These are phyloP conservation scores for Aspergillus heteromorphus DNA, from an alignment of 495 filamentous ascomycete genomes.

Conservation along the genomic window DNA sequence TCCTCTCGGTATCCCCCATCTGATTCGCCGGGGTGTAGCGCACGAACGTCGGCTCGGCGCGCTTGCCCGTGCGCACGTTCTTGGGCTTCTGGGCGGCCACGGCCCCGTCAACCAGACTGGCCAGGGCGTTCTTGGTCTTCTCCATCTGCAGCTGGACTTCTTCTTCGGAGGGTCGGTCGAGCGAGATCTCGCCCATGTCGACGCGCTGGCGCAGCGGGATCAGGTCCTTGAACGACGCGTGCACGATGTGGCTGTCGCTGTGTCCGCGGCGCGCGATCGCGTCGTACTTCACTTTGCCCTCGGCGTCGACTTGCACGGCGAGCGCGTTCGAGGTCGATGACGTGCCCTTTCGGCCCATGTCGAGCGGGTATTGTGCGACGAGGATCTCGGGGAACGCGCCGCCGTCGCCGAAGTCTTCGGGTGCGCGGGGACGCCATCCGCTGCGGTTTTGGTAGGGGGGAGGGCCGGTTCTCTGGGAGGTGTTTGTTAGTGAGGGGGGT, in stretches of 20 bases:
- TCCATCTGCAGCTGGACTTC: constrained; percentile 77
- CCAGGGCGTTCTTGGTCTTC: constrained; percentile 80
- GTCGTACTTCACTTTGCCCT: constrained; percentile 94
- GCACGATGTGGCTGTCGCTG: constrained; percentile 73
- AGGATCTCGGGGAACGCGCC: constrained; percentile 94
- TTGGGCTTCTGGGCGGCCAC: constrained; percentile 93
- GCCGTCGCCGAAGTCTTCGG: constrained; percentile 93
- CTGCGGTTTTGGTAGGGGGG: constrained; percentile 79
- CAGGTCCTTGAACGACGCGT: constrained; percentile 93
- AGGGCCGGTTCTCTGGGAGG: constrained; percentile 66
- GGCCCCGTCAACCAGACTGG: constrained; percentile 74
- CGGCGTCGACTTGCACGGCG: constrained; percentile 80
- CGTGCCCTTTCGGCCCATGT: constrained; percentile 78
- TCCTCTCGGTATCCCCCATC: constrained; percentile 85
- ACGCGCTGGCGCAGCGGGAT: constrained; percentile 92
- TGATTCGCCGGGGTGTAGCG: constrained; percentile 93
- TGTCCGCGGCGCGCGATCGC: constrained; percentile 92
- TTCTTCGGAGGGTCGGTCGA: constrained; percentile 81
- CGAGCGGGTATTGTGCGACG: constrained; percentile 90
- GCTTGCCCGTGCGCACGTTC: constrained; percentile 71
- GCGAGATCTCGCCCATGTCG: constrained; percentile 87
- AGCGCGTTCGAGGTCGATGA: constrained; percentile 77
- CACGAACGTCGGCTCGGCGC: constrained; percentile 86
- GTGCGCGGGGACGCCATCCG: constrained; percentile 79
- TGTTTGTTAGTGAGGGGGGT: too few species aligned